These are phyloP conservation scores for Rhodosporidiobolus odoratus DNA, from an alignment of 768 basidiomycete species.

Conservation along the genomic window DNA sequence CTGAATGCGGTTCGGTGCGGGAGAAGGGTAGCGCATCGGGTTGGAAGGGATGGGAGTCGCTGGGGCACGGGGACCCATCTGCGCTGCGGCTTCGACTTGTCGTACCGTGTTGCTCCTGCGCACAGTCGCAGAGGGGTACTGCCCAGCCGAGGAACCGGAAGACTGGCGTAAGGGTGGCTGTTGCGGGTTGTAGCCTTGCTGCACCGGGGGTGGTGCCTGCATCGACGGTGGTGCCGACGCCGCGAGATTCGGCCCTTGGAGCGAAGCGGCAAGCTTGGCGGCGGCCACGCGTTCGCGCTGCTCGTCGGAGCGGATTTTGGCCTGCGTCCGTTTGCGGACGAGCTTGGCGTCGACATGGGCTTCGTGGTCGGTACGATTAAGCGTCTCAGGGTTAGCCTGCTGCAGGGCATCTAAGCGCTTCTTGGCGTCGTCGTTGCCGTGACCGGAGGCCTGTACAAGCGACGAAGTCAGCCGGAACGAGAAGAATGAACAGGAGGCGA, in stretches of 20 bases:
- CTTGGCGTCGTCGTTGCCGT: slow-evolving; percentile 73
- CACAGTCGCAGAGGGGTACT: slow-evolving; percentile 13
- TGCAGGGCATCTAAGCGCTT: slow-evolving; percentile 67
- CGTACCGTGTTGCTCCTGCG: slow-evolving; percentile 34
- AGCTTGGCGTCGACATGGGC: slow-evolving; percentile 69
- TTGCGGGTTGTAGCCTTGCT: background rate
- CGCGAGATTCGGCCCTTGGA: slow-evolving; percentile 16
- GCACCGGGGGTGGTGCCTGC: background rate
- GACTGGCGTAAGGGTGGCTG: background rate
- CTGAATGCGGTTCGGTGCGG: background rate
- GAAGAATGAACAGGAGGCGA: background rate
- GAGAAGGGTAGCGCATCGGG: slow-evolving; percentile 10
- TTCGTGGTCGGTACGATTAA: slow-evolving; percentile 77
- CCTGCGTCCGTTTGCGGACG: slow-evolving; percentile 70
- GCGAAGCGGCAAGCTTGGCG: slow-evolving; percentile 8
- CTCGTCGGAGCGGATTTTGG: slow-evolving; percentile 48
- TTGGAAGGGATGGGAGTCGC: slow-evolving; percentile 3
- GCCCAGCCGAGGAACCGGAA: slow-evolving; percentile 4
- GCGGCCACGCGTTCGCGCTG: slow-evolving; percentile 23
- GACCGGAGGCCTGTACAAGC: slow-evolving; percentile 59
- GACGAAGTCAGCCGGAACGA: background rate
- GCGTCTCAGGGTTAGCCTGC: slow-evolving; percentile 55
- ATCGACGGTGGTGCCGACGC: background rate
- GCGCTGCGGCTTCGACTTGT: slow-evolving; percentile 40
- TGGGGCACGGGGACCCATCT: slow-evolving; percentile 17